Percentiles rank a stretch among this genome's conserved stretches.
Conservation (phyloP, 2,329 filamentous ascomycete genomes). For the Penicillium sp. region DNA sequence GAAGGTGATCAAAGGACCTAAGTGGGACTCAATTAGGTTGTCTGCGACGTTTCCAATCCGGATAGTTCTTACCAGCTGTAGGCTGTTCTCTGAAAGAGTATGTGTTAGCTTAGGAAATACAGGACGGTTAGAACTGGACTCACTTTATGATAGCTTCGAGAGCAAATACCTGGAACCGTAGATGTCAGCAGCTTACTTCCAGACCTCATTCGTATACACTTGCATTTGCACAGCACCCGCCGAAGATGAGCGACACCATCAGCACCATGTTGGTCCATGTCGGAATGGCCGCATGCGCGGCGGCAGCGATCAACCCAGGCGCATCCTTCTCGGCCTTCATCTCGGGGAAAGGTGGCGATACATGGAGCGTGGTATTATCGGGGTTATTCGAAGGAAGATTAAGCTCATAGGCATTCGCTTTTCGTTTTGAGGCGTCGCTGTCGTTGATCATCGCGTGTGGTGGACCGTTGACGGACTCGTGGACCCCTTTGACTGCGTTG, state of each 20-base stretch:
- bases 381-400: neutral
- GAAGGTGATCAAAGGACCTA: conserved; percentile 80
- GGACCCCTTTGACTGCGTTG: neutral
- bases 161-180: conserved; percentile 68
- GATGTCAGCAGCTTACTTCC: conserved; percentile 19
- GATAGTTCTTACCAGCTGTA: conserved; percentile 60
- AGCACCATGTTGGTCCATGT: conserved; percentile 59
- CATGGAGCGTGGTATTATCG: neutral
- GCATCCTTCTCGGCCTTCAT: neutral
- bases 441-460: conserved; percentile 17
- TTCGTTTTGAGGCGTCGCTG: conserved; percentile 6
- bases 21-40: neutral
- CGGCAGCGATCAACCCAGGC: conserved; percentile 24
- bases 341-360: neutral
- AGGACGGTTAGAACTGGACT: conserved; percentile 35
- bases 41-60: neutral
- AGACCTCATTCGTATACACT: conserved; percentile 29
- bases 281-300: conserved; percentile 43
- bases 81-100: conserved; percentile 63
- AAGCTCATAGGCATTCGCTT: conserved; percentile 4
- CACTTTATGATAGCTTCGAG: conserved; percentile 92
- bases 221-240: conserved; percentile 91
- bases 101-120: neutral
- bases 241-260: conserved; percentile 85
- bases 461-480: neutral